These are phyloP conservation scores for Crithidia fasciculata DNA, from an alignment of 208 protist genomes.

Conservation along the genomic window DNA sequence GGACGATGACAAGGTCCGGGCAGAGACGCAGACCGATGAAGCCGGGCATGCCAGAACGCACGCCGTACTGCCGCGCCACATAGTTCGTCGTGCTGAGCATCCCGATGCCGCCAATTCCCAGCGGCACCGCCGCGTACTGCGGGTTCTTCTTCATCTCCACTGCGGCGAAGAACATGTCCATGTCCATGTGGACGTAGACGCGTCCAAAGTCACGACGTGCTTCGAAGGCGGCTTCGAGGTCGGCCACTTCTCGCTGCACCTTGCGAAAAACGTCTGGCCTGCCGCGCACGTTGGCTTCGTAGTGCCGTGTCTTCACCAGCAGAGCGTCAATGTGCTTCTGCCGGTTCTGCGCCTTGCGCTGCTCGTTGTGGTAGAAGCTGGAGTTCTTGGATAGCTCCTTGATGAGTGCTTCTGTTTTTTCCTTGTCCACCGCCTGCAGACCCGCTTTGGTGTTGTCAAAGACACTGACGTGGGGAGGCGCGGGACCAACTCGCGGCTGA, in stretches of 20 bases:
- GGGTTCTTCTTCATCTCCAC: constrained; percentile 93
- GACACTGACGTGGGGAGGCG: constrained; percentile 14
- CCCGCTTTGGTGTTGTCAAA: constrained; percentile 84
- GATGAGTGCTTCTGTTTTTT: constrained; percentile 58
- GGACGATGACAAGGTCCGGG: constrained; percentile 81
- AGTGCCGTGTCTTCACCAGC: constrained; percentile 40
- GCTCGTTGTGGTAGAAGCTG: constrained; percentile 70
- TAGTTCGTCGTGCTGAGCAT: constrained; percentile 97
- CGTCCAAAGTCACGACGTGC: constrained; percentile 35
- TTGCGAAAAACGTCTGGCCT: constrained; percentile 22
- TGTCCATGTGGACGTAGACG: constrained; percentile 75
- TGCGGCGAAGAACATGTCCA: constrained; percentile 94
- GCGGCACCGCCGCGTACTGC: constrained; percentile 69
- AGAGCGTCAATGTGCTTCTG: constrained; percentile 44
- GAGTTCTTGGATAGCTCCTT: constrained; percentile 59
- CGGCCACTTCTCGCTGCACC: constrained; percentile 22
- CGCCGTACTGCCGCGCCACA: constrained; percentile 91
- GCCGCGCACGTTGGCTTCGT: constrained; percentile 26
- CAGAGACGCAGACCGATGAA: constrained; percentile 92
- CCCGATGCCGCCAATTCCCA: constrained; percentile 88
- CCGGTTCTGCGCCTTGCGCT: constrained; percentile 57
- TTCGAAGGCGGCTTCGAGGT: constrained; percentile 47
- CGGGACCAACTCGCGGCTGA: neutral
- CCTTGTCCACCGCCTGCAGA: constrained; percentile 64
- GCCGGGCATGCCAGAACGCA: constrained; percentile 95